Conservation (phyloP, 1,139 yeast genomes). For the Hansenula lynferdii region DNA sequence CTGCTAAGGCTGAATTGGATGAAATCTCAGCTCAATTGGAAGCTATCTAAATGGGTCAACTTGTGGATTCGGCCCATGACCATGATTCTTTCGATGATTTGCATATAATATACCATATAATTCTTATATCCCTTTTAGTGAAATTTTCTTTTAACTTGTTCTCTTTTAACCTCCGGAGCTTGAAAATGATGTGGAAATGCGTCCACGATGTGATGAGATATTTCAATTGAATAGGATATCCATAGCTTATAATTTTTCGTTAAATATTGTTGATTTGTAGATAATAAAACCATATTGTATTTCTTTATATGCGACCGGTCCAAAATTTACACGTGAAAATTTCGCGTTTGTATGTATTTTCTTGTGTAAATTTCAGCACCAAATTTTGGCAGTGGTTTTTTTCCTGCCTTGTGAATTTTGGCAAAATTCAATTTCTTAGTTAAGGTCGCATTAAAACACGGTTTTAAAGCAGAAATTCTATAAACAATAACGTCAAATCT, state of each 20-base stretch:
- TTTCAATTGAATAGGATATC: not conserved
- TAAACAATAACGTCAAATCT: not conserved
- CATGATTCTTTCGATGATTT: not conserved
- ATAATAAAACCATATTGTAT: no score
- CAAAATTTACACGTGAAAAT: not conserved
- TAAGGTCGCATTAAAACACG: slow-evolving; percentile 2
- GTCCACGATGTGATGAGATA: not conserved
- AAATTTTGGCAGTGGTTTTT: not conserved
- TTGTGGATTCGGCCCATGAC: no score
- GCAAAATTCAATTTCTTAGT: not conserved
- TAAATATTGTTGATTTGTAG: no score
- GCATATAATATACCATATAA: slow-evolving; percentile 4
- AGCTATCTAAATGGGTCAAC: slow-evolving; percentile 57
- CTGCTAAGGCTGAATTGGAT: slow-evolving; percentile 83
- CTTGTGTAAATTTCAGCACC: slow-evolving; percentile 4
- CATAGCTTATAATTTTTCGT: not conserved
- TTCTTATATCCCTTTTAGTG: slow-evolving; percentile 1
- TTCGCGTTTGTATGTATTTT: not conserved
- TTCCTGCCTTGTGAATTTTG: not conserved
- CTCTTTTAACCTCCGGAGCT: not conserved
- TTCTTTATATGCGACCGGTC: not conserved
- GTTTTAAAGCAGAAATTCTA: not conserved
- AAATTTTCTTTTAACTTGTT: not conserved
- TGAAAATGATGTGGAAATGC: not conserved
- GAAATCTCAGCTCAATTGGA: slow-evolving; percentile 94